Conservation (phyloP, 495 filamentous ascomycete species). For the Xylaria palmicola region DNA sequence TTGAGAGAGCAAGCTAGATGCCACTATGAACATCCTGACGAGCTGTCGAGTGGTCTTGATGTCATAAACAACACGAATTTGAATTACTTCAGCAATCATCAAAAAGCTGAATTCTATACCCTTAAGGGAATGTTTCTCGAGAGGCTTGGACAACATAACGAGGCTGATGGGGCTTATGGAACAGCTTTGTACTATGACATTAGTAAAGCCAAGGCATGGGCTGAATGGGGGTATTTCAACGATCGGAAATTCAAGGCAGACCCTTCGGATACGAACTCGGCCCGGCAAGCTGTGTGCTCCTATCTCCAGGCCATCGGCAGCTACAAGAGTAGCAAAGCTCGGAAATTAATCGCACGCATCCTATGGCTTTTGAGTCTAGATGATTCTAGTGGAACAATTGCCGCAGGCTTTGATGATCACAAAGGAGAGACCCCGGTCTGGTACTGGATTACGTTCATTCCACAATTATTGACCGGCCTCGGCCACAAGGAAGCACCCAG, state of each 20-base stretch:
- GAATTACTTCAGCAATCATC: conserved; percentile 91
- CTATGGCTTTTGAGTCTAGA: conserved; percentile 96
- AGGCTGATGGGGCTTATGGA: conserved; percentile 91
- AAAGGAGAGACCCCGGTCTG: conserved; percentile 95
- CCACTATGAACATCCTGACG: conserved; percentile 91
- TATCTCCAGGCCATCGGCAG: conserved; percentile 94
- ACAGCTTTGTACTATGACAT: conserved; percentile 94
- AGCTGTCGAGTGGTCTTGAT: conserved; percentile 88
- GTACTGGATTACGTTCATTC: conserved; percentile 99
- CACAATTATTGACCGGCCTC: conserved; percentile 86
- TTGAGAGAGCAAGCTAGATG: conserved; percentile 95
- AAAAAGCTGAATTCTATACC: conserved; percentile 99
- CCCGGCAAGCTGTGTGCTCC: conserved; percentile 88
- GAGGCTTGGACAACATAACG: conserved; percentile 82
- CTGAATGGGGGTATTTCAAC: conserved; percentile 98
- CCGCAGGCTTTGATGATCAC: conserved; percentile 82
- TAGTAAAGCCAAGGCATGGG: conserved; percentile 94
- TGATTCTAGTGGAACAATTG: conserved; percentile 76
- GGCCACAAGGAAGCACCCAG: conserved; percentile 87
- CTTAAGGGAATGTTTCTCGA: conserved; percentile 99
- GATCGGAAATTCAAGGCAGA: conserved; percentile 92
- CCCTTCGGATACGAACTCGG: conserved; percentile 71
- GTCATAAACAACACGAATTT: conserved; percentile 99
- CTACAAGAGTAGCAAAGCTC: conserved; percentile 94
- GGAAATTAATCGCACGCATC: conserved; percentile 91